Evolutionary conservation across 768 basidiomycete species (phyloP).

Genomic region (Candolleomyces eurysporus): DNA sequence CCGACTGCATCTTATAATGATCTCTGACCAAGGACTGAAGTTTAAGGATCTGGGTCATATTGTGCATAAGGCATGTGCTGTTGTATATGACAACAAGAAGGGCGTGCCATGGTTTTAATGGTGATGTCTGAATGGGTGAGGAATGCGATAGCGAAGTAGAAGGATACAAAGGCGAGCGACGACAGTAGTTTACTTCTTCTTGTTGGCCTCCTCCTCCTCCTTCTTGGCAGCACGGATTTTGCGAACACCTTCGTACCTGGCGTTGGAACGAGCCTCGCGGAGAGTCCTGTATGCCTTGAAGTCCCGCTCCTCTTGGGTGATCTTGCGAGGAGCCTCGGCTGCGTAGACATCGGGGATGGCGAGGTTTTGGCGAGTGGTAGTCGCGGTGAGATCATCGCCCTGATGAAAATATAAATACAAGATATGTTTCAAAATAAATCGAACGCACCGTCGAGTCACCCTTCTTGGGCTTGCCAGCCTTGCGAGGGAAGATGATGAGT

Average conservation of each 20-base stretch:
- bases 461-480: constrained; percentile 93
- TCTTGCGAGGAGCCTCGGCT: constrained; percentile 88
- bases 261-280: constrained; percentile 77
- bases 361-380: constrained; percentile 66
- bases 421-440: constrained; percentile 3
- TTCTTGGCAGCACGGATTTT: constrained; percentile 87
- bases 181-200: constrained; percentile 71
- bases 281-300: constrained; percentile 89
- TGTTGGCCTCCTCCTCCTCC: constrained; percentile 88
- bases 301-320: constrained; percentile 85
- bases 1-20: no score
- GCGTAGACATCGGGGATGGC: constrained; percentile 66
- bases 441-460: constrained; percentile 83
- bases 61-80: constrained; percentile 3
- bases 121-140: constrained; percentile 24
- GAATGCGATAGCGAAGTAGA: constrained; percentile 12
- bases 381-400: constrained; percentile 80
- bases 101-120: constrained; percentile 40
- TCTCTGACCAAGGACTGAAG: no score
- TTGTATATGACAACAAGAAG: constrained; percentile 26
- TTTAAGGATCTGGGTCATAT: constrained; percentile 5
- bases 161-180: constrained; percentile 23
- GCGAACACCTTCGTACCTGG: constrained; percentile 84
- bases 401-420: constrained; percentile 27
- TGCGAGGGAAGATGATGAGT: constrained; percentile 96